Evolutionary conservation across 768 basidiomycete genomes (phyloP).

Genomic region (Boletales sp.): DNA sequence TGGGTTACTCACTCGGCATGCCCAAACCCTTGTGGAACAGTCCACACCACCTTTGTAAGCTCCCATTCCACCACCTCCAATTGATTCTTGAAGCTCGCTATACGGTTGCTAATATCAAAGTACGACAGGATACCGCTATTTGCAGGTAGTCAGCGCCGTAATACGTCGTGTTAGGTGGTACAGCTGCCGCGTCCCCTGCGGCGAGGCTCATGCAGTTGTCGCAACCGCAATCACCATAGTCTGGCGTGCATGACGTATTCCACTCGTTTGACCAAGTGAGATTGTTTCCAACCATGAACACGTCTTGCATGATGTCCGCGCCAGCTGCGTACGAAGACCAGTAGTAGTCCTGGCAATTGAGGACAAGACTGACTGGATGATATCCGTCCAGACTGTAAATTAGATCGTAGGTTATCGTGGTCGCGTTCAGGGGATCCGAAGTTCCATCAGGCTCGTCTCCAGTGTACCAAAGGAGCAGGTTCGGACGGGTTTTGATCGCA

Average conservation of each 20-base stretch:
- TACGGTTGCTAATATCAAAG: conserved; percentile 63
- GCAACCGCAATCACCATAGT: conserved; percentile 74
- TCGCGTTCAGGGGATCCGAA: conserved; percentile 62
- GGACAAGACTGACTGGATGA: conserved; percentile 62
- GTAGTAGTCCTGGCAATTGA: conserved; percentile 65
- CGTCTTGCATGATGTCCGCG: conserved; percentile 68
- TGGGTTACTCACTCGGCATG: conserved; percentile 28
- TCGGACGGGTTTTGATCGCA: conserved; percentile 59
- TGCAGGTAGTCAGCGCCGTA: conserved; percentile 8
- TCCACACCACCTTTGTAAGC: conserved; percentile 68
- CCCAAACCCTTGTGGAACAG: conserved; percentile 78
- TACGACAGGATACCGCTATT: conserved; percentile 38
- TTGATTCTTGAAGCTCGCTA: conserved; percentile 62
- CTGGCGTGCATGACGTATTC: conserved; percentile 58
- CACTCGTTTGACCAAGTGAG: conserved; percentile 61
- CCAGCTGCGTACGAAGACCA: conserved; percentile 59
- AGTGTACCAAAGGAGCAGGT: conserved; percentile 72
- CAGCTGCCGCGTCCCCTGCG: conserved; percentile 38
- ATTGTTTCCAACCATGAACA: conserved; percentile 49
- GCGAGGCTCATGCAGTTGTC: conserved; percentile 51
- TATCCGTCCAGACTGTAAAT: conserved; percentile 64
- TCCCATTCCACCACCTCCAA: conserved; percentile 66
- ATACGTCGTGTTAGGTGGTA: conserved; percentile 24
- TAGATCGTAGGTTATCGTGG: conserved; percentile 43
- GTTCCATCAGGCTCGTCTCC: conserved; percentile 74